Percentiles rank a stretch among this genome's conserved stretches.
These are phyloP conservation scores for Litsea cubeba DNA, from an alignment of 164 flowering plant genomes.

Conservation along the genomic window DNA sequence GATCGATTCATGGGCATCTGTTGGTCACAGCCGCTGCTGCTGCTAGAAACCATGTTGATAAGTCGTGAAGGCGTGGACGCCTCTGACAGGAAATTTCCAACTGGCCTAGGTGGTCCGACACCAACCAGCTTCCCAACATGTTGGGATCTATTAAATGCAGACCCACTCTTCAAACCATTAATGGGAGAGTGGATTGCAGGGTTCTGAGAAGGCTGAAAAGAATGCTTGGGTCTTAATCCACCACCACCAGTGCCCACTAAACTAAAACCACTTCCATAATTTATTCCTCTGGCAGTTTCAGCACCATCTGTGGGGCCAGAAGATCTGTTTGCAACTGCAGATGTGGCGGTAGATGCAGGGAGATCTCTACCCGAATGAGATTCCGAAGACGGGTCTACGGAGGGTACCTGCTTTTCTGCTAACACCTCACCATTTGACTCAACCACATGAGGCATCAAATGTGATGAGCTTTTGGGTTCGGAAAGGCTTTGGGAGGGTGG, in stretches of 20 bases:
- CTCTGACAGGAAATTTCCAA: slow-evolving; percentile 14
- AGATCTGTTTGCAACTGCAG: slow-evolving; percentile 12
- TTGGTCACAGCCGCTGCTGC: slow-evolving; percentile 9
- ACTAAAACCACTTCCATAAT: slow-evolving; percentile 21
- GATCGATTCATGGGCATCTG: slow-evolving; percentile 6
- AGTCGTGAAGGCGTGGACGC: slow-evolving; percentile 19
- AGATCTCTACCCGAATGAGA: slow-evolving; percentile 15
- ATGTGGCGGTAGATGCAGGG: slow-evolving; percentile 12
- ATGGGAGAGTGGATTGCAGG: slow-evolving; percentile 14
- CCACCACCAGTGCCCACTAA: slow-evolving; percentile 10
- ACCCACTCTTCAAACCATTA: slow-evolving; percentile 25
- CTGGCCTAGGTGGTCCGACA: slow-evolving; percentile 7
- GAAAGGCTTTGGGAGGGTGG: slow-evolving; percentile 15
- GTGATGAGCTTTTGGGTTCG: slow-evolving; percentile 6
- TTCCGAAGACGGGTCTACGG: slow-evolving; percentile 9
- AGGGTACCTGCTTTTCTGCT: slow-evolving; percentile 21
- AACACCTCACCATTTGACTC: slow-evolving; percentile 18
- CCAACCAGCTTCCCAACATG: slow-evolving; percentile 20
- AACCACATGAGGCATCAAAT: slow-evolving; percentile 6
- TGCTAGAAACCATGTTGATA: slow-evolving; percentile 23
- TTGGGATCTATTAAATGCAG: slow-evolving; percentile 9
- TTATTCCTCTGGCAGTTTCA: slow-evolving; percentile 19
- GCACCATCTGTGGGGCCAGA: slow-evolving; percentile 16
- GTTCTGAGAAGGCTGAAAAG: slow-evolving; percentile 26
- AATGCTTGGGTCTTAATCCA: slow-evolving; percentile 11